Percentiles rank a stretch among this genome's conserved stretches.
These are phyloP conservation scores for Xerocomus potaroensis DNA, from an alignment of 768 basidiomycete species.

Conservation along the genomic window DNA sequence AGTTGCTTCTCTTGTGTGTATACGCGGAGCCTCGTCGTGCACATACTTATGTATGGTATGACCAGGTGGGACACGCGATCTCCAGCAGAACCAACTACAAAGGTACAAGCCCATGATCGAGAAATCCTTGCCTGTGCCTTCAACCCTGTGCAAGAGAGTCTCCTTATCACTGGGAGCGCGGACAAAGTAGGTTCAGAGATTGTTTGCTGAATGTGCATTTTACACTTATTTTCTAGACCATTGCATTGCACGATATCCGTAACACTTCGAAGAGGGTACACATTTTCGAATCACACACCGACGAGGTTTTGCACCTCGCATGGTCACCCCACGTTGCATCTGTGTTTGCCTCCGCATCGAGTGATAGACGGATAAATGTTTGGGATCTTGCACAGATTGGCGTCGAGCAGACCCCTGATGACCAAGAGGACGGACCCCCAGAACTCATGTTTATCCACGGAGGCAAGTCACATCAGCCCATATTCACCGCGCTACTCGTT, in stretches of 20 bases:
- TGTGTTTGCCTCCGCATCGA: slow-evolving; percentile 91
- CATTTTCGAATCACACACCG: slow-evolving; percentile 87
- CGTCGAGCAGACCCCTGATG: slow-evolving; percentile 94
- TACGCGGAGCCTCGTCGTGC: neutral
- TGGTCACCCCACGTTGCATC: slow-evolving; percentile 95
- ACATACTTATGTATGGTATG: slow-evolving; percentile 1
- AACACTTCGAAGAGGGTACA: slow-evolving; percentile 73
- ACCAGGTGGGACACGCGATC: slow-evolving; percentile 90
- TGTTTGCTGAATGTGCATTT: neutral
- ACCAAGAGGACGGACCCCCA: slow-evolving; percentile 97
- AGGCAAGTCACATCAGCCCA: slow-evolving; percentile 43
- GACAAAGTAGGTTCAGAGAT: slow-evolving; percentile 64
- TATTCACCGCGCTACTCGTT: neutral
- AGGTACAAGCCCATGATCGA: slow-evolving; percentile 81
- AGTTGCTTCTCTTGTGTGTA: slow-evolving; percentile 85
- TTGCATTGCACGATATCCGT: slow-evolving; percentile 84
- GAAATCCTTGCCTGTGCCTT: slow-evolving; percentile 92
- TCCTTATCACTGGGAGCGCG: slow-evolving; percentile 87
- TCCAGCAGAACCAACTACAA: slow-evolving; percentile 59
- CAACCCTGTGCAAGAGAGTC: slow-evolving; percentile 73
- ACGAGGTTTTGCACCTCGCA: slow-evolving; percentile 88
- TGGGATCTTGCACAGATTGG: slow-evolving; percentile 95
- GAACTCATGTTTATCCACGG: slow-evolving; percentile 96
- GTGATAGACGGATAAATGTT: slow-evolving; percentile 88
- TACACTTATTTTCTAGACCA: slow-evolving; percentile 51